Base-by-base conservation (phyloP, 306 rosid species). In the Corylus americana region DNA sequence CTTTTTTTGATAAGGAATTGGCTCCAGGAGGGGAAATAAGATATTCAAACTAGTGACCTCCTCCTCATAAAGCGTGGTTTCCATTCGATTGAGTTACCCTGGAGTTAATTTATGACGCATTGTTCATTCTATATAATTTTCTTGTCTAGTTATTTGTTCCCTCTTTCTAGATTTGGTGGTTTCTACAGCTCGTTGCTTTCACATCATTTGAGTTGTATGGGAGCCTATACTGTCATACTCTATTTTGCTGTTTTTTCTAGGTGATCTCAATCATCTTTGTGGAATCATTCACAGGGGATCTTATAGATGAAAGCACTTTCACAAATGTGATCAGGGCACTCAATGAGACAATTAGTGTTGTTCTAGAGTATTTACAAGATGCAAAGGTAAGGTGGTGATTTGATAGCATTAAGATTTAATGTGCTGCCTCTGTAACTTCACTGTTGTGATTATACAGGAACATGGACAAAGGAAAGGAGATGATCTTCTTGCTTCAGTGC, bases 401-500 rank as follows among this genome's bases (percentile, higher is more conserved):
- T 83, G 73, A 73, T 80, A 53, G 76, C 44, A 47, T 72, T 82
- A 79, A 76, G 49, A 44, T 68, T 53, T 55, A 68, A 73, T 84
- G 58, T 58, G 66, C 72, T 53, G 45, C 55, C 27, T 48, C 70
- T 29, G 72, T 59, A 76, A 67, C 57, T 81, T 80, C 78, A 74
- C 74, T 57, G 69, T 77, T 79, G 59, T 82, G 74, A 63, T 85
- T 77, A 50, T 76, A 14, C 89, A 95, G 98, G 97, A 90, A 80
- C 98, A 85, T 80, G 90, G 89, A 54, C 92, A 85, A 82, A 87
- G 79, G 74, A 95, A 91, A 85, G 98, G 98, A 83, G 87, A 90
- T 84, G 98, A 92, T 83, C 90, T 92, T 67, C 92, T 95, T 74
- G 97, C 98, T 73, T 95, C 98, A 31, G 97, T 95, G 74, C 88